These are phyloP conservation scores for Ophiocytium majus DNA, from an alignment of 352 stramenopile species.

Conservation along the genomic window DNA sequence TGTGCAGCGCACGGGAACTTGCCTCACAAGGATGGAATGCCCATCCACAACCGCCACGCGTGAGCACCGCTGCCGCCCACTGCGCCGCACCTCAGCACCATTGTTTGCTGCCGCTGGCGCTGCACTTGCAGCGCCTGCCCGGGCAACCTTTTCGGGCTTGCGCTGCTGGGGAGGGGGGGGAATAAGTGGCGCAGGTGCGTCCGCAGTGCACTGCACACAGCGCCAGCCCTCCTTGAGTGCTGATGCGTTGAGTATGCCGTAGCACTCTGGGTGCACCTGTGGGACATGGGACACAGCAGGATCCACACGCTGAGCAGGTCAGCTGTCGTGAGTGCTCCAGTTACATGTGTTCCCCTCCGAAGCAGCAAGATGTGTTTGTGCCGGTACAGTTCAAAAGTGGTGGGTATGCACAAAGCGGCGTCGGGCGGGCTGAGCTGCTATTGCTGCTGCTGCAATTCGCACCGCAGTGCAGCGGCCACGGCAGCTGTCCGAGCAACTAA, in stretches of 20 bases:
- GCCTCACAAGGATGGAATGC: too few species aligned
- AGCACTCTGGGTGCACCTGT: constrained; percentile 16
- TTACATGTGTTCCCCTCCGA: not conserved
- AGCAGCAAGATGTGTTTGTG: not conserved
- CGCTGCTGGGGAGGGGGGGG: not conserved
- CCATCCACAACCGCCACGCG: too few species aligned
- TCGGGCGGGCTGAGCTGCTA: not conserved
- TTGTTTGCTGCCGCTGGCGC: too few species aligned
- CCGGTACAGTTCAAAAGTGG: too few species aligned
- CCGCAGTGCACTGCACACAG: not conserved
- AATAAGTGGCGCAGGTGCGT: not conserved
- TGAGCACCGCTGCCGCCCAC: too few species aligned
- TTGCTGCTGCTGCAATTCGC: not conserved
- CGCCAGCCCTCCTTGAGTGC: not conserved
- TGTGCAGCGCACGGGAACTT: too few species aligned
- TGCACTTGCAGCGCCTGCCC: not conserved
- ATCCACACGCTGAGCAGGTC: too few species aligned
- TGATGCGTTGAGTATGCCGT: not conserved
- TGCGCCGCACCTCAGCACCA: too few species aligned
- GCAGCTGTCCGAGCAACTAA: too few species aligned
- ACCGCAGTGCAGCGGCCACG: too few species aligned
- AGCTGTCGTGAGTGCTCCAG: too few species aligned
- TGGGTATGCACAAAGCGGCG: not conserved
- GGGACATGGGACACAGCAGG: too few species aligned
- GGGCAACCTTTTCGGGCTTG: not conserved